These are phyloP conservation scores for Phylloporus sp. DNA, from an alignment of 768 basidiomycete genomes.

Conservation along the genomic window DNA sequence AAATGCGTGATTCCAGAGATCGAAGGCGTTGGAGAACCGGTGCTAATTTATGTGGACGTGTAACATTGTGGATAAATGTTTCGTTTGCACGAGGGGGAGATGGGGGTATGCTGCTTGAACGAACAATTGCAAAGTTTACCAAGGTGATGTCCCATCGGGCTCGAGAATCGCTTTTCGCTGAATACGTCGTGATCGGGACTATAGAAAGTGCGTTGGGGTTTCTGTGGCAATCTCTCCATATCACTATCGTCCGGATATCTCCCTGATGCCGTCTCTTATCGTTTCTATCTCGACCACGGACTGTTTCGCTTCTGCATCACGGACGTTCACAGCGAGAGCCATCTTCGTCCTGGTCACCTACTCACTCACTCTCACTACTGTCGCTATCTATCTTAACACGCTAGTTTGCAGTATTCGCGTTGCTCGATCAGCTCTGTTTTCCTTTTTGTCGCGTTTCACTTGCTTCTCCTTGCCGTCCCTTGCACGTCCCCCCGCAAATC, in stretches of 20 bases:
- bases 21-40: constrained; percentile 92
- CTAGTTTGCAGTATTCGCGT: constrained; percentile 24
- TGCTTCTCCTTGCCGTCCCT: constrained; percentile 23
- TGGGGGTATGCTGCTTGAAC: constrained; percentile 17
- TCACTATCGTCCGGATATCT: too few species aligned
- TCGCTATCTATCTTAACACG: constrained; percentile 26
- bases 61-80: constrained; percentile 30
- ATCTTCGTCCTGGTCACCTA: too few species aligned
- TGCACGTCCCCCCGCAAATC: constrained; percentile 19
- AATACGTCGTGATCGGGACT: constrained; percentile 15
- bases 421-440: constrained; percentile 18
- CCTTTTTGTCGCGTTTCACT: constrained; percentile 21
- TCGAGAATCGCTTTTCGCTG: constrained; percentile 15
- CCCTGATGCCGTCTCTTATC: too few species aligned
- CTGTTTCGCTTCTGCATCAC: constrained; percentile 12
- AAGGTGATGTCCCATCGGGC: constrained; percentile 29
- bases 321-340: too few species aligned
- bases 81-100: constrained; percentile 14
- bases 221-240: constrained; percentile 18
- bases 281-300: constrained; percentile 15
- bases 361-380: constrained; percentile 15
- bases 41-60: constrained; percentile 85
- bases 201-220: constrained; percentile 16
- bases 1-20: constrained; percentile 99
- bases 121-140: constrained; percentile 7